phyloP scores from a whole-genome alignment of 2,329 filamentous ascomycete species.

The Tolypocladium amazonense region DNA sequence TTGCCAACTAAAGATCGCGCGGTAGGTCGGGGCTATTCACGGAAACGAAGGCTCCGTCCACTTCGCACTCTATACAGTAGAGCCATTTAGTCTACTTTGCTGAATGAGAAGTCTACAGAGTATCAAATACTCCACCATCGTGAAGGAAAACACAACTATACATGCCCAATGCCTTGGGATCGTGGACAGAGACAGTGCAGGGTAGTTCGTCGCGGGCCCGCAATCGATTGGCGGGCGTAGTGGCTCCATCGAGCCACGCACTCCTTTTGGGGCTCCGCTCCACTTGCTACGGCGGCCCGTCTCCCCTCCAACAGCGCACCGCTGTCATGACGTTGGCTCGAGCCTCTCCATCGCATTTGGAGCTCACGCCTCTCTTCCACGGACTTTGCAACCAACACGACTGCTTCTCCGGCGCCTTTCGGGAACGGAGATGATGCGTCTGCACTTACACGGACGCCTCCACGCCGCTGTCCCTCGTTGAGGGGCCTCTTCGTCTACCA shows the following conservation, averaged over 20 bases:
- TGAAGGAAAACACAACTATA: too few species aligned
- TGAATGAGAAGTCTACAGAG: too few species aligned
- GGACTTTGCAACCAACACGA: neutral
- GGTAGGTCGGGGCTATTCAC: too few species aligned
- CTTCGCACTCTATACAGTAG: too few species aligned
- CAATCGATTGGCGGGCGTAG: neutral
- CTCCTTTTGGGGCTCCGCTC: neutral
- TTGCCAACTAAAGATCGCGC: too few species aligned
- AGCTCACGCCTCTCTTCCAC: neutral
- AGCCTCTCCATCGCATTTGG: neutral
- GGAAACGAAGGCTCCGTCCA: too few species aligned
- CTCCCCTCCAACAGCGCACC: neutral
- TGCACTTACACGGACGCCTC: conserved; percentile 12
- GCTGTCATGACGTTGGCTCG: conserved; percentile 5
- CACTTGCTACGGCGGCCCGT: neutral
- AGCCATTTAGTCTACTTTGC: too few species aligned
- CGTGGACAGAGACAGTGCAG: neutral
- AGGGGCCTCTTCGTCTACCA: conserved; percentile 23
- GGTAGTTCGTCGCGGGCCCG: neutral
- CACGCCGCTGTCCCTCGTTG: conserved; percentile 18
- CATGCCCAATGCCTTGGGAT: too few species aligned
- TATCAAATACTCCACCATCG: too few species aligned
- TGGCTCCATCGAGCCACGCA: neutral
- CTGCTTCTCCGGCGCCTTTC: conserved; percentile 2
- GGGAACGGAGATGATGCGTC: conserved; percentile 19